Evolutionary conservation across 495 filamentous ascomycete genomes (phyloP), one percentile per base, ranked within the genome.

Genomic region (Rhypophila decipiens): DNA sequence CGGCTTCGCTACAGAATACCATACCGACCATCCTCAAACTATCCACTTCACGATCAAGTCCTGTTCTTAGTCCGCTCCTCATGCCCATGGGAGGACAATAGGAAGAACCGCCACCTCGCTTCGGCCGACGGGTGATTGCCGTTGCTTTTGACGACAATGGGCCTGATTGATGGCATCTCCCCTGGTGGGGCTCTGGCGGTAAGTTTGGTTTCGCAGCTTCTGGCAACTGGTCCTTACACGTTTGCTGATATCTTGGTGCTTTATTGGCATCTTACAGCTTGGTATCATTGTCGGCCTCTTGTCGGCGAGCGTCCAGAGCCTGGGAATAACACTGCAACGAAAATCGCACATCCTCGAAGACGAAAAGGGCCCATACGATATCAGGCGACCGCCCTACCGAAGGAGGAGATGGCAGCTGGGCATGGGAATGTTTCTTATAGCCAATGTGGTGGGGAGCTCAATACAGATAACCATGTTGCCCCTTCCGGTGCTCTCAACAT

Each of bases 311-410:
- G 76, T 97, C 17, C 93, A 99, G 64, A 94, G 88, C 61, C 72
- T 99, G 56, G 93, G 93, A 53, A 79, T 99, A 52, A 99, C 93
- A n/a, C 78, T 97, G 18, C 93, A 99, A 71, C 87, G 93, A 64
- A 99, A 99, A 66, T 96, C 91, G 47, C 93, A 99, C 72, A 82
- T 99, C 45, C 80, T 96, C 55, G 93, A 99, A 73, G 93, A 97
- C 69, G 88, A 91, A 69, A 95, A 95, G 68, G 77, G 77, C 31
- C 81, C 86, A 2, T 81, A 88, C 61, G 80, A 90, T 67, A 63
- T 79, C 35, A 82, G 87, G 53, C 74, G 93, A 55, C 93, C 93
- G 24, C 88, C 94, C 4, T 90, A 96, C 66, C 82, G 85, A 58
- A 80, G 93, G 61, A 79, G 94, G 63, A 78, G 89, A 77, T 99